Conservation (phyloP, 2,329 filamentous ascomycete genomes). For the Fusarium sp. region DNA sequence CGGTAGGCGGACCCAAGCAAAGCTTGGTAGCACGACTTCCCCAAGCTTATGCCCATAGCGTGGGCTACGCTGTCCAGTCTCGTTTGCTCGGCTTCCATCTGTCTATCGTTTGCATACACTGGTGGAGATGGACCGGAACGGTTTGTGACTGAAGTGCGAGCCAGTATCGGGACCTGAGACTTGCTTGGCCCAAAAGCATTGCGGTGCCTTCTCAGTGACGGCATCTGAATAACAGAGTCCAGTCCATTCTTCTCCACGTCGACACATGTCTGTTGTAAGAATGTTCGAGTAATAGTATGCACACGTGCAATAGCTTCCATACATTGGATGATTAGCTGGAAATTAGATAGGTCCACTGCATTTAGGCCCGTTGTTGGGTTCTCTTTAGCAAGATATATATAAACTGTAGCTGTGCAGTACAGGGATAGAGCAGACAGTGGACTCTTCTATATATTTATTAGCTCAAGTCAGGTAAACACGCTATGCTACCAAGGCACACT, state of each 20-base stretch:
- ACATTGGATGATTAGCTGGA: slow-evolving; percentile 82
- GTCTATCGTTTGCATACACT: slow-evolving; percentile 38
- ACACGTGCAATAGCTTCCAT: slow-evolving; percentile 81
- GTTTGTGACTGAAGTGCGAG: slow-evolving; percentile 57
- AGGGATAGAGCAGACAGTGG: slow-evolving; percentile 75
- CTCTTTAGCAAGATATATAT: slow-evolving; percentile 80
- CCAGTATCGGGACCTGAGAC: slow-evolving; percentile 62
- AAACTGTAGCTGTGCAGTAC: slow-evolving; percentile 87
- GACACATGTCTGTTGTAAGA: slow-evolving; percentile 85
- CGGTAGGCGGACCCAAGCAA: slow-evolving; percentile 51
- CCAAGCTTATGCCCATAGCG: slow-evolving; percentile 11
- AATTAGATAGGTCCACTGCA: slow-evolving; percentile 58
- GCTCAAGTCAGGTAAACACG: neutral
- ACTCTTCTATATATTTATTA: slow-evolving; percentile 47
- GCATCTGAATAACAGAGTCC: slow-evolving; percentile 51
- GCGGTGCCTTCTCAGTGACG: slow-evolving; percentile 51
- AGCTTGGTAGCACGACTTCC: slow-evolving; percentile 48
- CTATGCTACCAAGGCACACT: slow-evolving; percentile 49
- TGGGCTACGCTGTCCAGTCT: slow-evolving; percentile 9
- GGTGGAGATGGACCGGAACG: slow-evolving; percentile 57
- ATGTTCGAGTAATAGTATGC: slow-evolving; percentile 83
- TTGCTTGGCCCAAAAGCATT: slow-evolving; percentile 46
- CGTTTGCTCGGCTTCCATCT: slow-evolving; percentile 16
- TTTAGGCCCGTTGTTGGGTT: slow-evolving; percentile 70
- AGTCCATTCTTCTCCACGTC: slow-evolving; percentile 74